Percentiles rank a stretch among this genome's conserved stretches.
These are phyloP conservation scores for Sphaerosporella brunnea DNA, from an alignment of 495 filamentous ascomycete species.

Conservation along the genomic window DNA sequence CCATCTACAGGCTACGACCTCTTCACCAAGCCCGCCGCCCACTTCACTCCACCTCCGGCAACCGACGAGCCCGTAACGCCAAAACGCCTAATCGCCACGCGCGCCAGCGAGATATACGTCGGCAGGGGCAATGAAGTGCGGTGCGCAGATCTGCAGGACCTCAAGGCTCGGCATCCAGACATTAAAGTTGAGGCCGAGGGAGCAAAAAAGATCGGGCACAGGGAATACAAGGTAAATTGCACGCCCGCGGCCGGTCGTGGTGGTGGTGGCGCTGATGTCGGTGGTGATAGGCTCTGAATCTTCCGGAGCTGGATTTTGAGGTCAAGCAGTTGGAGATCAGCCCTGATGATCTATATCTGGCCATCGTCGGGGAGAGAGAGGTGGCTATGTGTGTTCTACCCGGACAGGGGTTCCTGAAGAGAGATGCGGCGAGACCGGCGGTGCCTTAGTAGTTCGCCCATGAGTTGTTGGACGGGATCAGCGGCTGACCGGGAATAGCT, in stretches of 20 bases:
- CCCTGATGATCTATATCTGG: constrained; percentile 22
- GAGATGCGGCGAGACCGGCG: constrained; percentile 13
- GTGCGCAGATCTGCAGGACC: constrained; percentile 21
- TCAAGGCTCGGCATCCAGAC: constrained; percentile 17
- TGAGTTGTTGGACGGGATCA: not conserved
- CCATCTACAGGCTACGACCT: constrained; percentile 24
- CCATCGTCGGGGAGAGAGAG: constrained; percentile 22
- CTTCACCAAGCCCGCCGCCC: constrained; percentile 16
- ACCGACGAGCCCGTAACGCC: constrained; percentile 9
- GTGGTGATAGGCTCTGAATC: constrained; percentile 11
- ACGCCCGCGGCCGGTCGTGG: no score
- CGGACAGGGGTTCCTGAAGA: constrained; percentile 16
- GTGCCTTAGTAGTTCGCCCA: constrained; percentile 18
- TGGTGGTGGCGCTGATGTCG: not conserved
- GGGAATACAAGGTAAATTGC: constrained; percentile 16
- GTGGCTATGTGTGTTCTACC: constrained; percentile 23
- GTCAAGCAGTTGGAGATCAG: constrained; percentile 24
- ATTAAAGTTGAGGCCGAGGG: constrained; percentile 9
- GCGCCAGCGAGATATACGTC: constrained; percentile 24
- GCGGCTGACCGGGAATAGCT: constrained; percentile 12
- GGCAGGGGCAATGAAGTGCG: constrained; percentile 20
- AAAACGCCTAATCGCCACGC: constrained; percentile 16
- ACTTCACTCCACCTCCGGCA: not conserved
- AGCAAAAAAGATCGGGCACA: constrained; percentile 15
- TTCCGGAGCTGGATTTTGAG: constrained; percentile 23